A percentile compares a stretch with the other conserved stretches of the same genome.
Conservation (phyloP, 2,329 filamentous ascomycete species). For the Trichophyton simii region DNA sequence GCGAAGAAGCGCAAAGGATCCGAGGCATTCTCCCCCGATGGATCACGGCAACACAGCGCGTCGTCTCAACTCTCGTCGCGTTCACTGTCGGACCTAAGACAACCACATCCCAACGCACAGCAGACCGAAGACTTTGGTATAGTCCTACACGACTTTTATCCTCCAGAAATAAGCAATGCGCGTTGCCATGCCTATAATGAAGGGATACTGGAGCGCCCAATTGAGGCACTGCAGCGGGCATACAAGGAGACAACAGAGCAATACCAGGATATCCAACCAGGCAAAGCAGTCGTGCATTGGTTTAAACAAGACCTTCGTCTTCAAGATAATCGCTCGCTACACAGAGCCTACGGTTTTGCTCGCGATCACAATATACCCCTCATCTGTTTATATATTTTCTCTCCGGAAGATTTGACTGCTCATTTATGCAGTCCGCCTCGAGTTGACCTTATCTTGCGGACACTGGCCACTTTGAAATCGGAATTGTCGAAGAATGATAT, state of each 20-base stretch:
- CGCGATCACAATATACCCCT: constrained; percentile 57
- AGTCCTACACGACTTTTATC: constrained; percentile 63
- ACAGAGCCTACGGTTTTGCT: constrained; percentile 54
- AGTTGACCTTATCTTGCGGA: constrained; percentile 71
- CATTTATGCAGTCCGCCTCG: constrained; percentile 61
- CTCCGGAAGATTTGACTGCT: constrained; percentile 72
- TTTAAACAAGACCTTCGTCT: constrained; percentile 72
- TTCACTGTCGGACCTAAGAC: not conserved
- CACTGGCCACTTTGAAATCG: constrained; percentile 49
- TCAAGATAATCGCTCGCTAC: constrained; percentile 60
- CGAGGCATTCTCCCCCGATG: not conserved
- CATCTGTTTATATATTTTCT: constrained; percentile 65
- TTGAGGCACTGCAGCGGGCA: constrained; percentile 52
- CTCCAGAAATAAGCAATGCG: constrained; percentile 70
- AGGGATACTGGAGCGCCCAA: constrained; percentile 58
- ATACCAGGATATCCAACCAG: constrained; percentile 42
- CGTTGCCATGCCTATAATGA: constrained; percentile 62
- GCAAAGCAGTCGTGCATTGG: constrained; percentile 68
- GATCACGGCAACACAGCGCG: not conserved
- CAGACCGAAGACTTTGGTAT: constrained; percentile 1
- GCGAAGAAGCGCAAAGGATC: not conserved
- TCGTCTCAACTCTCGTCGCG: not conserved
- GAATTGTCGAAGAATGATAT: constrained; percentile 62
- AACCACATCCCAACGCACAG: constrained; percentile 4
- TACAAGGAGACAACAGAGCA: constrained; percentile 47